Evolutionary conservation across 2,329 filamentous ascomycete genomes (phyloP), one percentile per base, ranked within the genome.

Genomic region (Aspergillus eucalypticola): DNA sequence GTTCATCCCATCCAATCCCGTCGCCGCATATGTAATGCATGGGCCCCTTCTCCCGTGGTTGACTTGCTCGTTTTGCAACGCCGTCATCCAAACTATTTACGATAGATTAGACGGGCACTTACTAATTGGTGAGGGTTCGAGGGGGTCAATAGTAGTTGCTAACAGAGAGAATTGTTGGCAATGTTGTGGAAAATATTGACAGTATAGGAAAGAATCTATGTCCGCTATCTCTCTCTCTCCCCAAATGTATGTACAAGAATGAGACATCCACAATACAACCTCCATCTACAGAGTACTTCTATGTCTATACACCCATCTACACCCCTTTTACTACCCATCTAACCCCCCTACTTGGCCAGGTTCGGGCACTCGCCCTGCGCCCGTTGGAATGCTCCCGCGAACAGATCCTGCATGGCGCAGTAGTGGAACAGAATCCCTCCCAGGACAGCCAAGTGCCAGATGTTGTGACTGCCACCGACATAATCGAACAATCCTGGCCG

Each of bases 351-450:
- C 17, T 55, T 55, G 25, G 42, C 39, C 53, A 75, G 52, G 42
- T 70, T 71, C 10, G 73, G 75, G 42, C 76, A 79, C 63, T 79
- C 75, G 19, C 75, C 82, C 72, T 87, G 74, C 2, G 89, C 90
- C 61, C 89, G 84, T 66, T 82, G 78, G 76, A 94, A 94, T 10
- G 91, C 91, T 42, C 84, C 84, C 4, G 89, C 84, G 72, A 99
- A 99, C 76, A 99, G 95, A 58, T 92, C 86, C 76, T 97, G 91
- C 94, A 99, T 97, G 17, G 95, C 95, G 21, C 85, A 84, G 78
- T 98, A 99, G 76, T 99, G 95, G 75, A 96, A 98, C n/a, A 98
- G 77, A 60, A 99, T 99, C 10, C 95, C 95, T 15, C 93, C 92
- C 27, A 99, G 81, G 10, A 99, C 95, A 7, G 95, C 95, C 35